These are phyloP conservation scores for Pestalotiopsis sp. DNA, from an alignment of 2,329 filamentous ascomycete genomes.

Conservation along the genomic window DNA sequence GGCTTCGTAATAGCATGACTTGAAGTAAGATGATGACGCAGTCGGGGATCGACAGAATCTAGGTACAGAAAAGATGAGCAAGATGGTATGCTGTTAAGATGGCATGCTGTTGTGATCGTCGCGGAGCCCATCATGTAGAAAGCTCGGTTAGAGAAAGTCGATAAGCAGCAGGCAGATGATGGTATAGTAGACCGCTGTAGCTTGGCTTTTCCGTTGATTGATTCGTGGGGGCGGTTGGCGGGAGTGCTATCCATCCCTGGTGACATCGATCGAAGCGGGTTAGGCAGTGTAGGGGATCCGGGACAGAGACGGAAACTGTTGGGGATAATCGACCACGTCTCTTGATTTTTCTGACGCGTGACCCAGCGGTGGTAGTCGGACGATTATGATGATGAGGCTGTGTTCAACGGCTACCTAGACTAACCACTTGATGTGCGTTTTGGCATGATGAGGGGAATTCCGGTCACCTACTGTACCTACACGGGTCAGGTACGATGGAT, in stretches of 20 bases:
- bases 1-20: too few species aligned
- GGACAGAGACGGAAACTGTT: neutral
- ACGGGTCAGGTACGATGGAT: neutral
- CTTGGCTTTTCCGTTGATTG: neutral
- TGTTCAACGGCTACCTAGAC: neutral
- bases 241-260: neutral
- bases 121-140: too few species aligned
- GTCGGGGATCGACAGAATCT: too few species aligned
- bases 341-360: neutral
- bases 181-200: neutral
- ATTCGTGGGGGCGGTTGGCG: neutral
- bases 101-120: too few species aligned
- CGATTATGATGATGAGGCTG: neutral
- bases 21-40: too few species aligned
- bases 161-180: too few species aligned
- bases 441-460: neutral
- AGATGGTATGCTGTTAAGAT: too few species aligned
- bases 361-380: neutral
- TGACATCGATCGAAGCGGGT: neutral
- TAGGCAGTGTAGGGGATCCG: neutral
- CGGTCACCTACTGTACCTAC: neutral
- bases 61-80: too few species aligned
- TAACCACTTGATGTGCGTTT: neutral
- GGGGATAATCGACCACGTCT: neutral
- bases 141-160: too few species aligned